Evolutionary conservation across 2,329 filamentous ascomycete genomes (phyloP), one percentile per base, ranked within the genome.

Genomic region (Mariannaea sp.): DNA sequence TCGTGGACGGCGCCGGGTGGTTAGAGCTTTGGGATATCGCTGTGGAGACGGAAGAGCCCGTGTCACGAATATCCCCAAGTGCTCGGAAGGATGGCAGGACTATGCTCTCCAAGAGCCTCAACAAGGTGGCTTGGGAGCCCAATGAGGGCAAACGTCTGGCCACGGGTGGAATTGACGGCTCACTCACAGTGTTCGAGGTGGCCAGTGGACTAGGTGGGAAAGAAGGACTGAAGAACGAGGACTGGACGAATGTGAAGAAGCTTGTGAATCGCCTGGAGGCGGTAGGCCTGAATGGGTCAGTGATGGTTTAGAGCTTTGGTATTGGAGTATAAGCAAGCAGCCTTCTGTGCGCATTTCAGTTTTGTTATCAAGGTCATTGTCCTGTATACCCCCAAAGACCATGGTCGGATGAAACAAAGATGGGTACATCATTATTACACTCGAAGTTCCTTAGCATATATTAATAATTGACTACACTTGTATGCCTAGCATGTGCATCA

Each of bases 21-120:
- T 79, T 99, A 14, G 95, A 99, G 74, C 80, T 99, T 43, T 99
- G 94, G 90, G 95, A 99, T 69, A 83, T 99, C 45, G 93, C 90
- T 10, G 82, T 92, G 16, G 92, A 97, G 72, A 92, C 89, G 1
- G 94, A 99, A 74, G 90, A 97, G 40, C 94, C 94, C 0, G 85
- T 95, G 1, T 89, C 90, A 43, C 87, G 88, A 60, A 88, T 92
- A 61, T 84, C 84, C 45, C 92, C 92, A 1, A 89, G 84, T 61
- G 69, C 79, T 68, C 74, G 87, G 68, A 82, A 85, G 65, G 83
- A 85, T 40, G 82, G 86, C 57, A 74, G 83, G 71, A 83, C 85
- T 22, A 84, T 90, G 70, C 80, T 93, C 65, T 89, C 87, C 53
- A 88, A 90, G 75, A 96, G 92, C 70, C 75, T 99, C 66, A 99